Base-by-base conservation (phyloP, 371 early-diverging fungal genomes). In the Circinella umbellata region DNA sequence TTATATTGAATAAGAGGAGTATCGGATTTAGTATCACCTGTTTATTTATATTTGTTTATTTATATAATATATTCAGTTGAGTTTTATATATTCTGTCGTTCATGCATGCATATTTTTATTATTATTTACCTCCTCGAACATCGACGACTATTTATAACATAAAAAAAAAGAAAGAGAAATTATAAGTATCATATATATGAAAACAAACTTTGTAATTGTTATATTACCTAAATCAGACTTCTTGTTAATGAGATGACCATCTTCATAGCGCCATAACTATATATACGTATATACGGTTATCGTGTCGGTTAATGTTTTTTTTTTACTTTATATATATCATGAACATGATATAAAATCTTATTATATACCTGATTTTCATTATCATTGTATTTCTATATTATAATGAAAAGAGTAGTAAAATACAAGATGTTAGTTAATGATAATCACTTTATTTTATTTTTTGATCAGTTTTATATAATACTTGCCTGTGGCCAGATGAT, bases 191-290 rank as follows among this genome's bases (percentile, higher is more conserved):
- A 9, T 47, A 9, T 47, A 15, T 11, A 47, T 47, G 51, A n/a
- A n/a, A 13, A n/a, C 51, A 51, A 42, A 42, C 3, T 9, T 3
- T 42, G 6, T 11, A 42, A 42, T 11, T 42, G 1, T 6, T 3
- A 54, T 35, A 36, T n/a, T 78, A 79, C 82, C 79, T 37, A 80
- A 49, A 5, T 71, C 66, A 35, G 73, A 73, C 38, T 78, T 69
- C 54, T 79, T 80, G 46, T 76, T 76, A 38, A 76, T 51, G 9
- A 84, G 63, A 46, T 68, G 76, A 4, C 84, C 81, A 61, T 71
- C 66, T 35, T 78, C 77, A 57, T 63, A 76, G 4, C 62, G 64
- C 76, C 79, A 81, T 5, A 84, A 54, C 79, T 81, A 36, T 53
- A 34, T 37, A 37, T 4, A 65, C 61, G 11, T 36, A 34, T 48